Evolutionary conservation across 2,329 filamentous ascomycete species (phyloP), one percentile per base, ranked within the genome.

Genomic region (Byssoonygena ceratinophila): DNA sequence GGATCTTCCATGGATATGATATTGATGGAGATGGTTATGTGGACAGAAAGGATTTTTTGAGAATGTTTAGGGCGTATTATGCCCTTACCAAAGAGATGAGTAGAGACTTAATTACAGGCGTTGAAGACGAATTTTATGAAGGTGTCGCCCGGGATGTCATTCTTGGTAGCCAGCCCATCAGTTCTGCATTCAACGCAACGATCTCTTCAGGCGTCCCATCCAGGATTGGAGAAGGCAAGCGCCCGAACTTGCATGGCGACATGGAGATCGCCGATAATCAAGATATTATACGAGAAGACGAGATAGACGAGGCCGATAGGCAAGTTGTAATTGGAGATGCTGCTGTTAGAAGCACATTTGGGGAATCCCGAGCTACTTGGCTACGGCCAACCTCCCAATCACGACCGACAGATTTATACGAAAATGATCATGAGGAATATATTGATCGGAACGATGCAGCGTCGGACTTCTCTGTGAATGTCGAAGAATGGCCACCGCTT

Each of bases 41-140:
- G 39, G 83, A 84, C 60, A 79, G 92, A 14, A 83, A 84, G 60
- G 91, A 98, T 66, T 94, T 96, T 61, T 70, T 97, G 29, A 82
- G 90, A 52, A 85, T 98, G 70, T 95, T 97, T 68, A 79, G 87
- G 40, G 91, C 91, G 0, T 95, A 94, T 66, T 97, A 94, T 67
- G 83, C 87, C 1, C 79, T 96, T 7, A 92, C 89, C 64, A 88
- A 90, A 63, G 86, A 95, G 64, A 83, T 95, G 68, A 89, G 92
- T 55, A 81, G 81, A 55, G 91, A 97, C 58, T 85, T 90, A 55
- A 75, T 91, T 4, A 82, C 86, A 53, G 82, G 82, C 1, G 76
- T 89, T 57, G 85, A 90, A 61, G 85, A 90, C 56, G 85, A 90
- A 63, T 78, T 85, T 51, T 79, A 86, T 34, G 85, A 85, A 55